Conservation (phyloP, 331 rosid species). For the Acacia concinna region DNA sequence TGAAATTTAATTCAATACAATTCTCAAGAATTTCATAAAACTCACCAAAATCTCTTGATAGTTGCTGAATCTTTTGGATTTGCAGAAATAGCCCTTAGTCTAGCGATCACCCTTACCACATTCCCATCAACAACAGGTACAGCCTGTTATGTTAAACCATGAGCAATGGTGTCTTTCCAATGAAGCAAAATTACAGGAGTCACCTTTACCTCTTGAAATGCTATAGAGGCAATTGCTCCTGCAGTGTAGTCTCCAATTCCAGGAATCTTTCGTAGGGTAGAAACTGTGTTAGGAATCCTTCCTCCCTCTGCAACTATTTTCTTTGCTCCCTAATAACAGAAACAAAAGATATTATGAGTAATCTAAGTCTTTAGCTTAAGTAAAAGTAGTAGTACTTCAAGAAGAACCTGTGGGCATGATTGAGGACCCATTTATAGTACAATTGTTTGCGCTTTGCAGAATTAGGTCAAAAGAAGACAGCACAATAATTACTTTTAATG, state of each 20-base stretch:
- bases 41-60: conserved; percentile 83
- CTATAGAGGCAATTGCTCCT: conserved; percentile 93
- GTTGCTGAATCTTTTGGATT: conserved; percentile 71
- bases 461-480: not conserved
- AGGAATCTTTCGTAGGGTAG: conserved; percentile 57
- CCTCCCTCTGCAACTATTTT: conserved; percentile 68
- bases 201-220: conserved; percentile 71
- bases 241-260: conserved; percentile 93
- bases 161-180: conserved; percentile 19
- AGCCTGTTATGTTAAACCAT: conserved; percentile 56
- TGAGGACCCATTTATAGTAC: not conserved
- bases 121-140: conserved; percentile 97
- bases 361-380: not conserved
- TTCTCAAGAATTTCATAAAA: conserved; percentile 27
- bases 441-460: not conserved
- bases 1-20: conserved; percentile 15
- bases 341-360: conserved; percentile 18
- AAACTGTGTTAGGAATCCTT: conserved; percentile 66
- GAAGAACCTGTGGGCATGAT: conserved; percentile 13
- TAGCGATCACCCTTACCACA: conserved; percentile 83
- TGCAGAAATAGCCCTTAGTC: conserved; percentile 72
- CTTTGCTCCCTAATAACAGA: conserved; percentile 72
- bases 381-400: conserved; percentile 3
- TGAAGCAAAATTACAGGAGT: conserved; percentile 33
- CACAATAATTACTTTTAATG: not conserved